Evolutionary conservation across 2,329 filamentous ascomycete genomes (phyloP).

Genomic region (Scortechinia acanthostroma): DNA sequence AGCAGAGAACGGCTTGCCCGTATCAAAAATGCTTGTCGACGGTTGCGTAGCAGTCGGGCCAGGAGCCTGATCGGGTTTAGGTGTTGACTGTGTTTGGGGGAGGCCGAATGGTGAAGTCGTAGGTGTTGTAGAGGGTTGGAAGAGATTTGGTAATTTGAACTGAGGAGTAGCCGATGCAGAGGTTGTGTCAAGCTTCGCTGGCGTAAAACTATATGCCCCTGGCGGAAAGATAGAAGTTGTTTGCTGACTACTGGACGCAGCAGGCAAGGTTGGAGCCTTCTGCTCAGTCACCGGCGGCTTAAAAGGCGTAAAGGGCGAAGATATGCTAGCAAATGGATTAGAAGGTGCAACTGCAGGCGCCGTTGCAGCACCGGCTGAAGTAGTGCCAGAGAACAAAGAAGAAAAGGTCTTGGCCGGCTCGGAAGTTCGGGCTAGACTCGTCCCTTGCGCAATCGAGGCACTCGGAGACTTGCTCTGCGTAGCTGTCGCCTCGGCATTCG

Average conservation of each 20-base stretch:
- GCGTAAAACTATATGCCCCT: too few relatives aligned
- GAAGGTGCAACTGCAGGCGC: not conserved
- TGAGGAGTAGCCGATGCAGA: not conserved
- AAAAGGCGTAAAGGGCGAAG: not conserved
- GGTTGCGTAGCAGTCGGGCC: not conserved
- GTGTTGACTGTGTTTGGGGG: not conserved
- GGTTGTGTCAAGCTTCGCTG: not conserved
- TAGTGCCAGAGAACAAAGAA: too few relatives aligned
- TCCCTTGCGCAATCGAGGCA: too few relatives aligned
- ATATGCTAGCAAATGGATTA: not conserved
- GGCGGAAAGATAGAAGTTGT: too few relatives aligned
- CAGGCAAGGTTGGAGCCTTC: not conserved
- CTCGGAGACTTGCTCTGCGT: too few relatives aligned
- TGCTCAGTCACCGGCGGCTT: not conserved
- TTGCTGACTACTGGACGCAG: too few relatives aligned
- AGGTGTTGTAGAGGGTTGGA: not conserved
- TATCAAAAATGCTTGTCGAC: not conserved
- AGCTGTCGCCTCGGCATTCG: too few relatives aligned
- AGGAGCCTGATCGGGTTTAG: not conserved
- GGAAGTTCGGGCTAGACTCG: too few relatives aligned
- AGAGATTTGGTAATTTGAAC: not conserved
- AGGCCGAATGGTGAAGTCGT: not conserved
- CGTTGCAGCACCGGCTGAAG: too few relatives aligned
- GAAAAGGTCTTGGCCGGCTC: too few relatives aligned
- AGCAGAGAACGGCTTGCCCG: not conserved